These are phyloP conservation scores for Durio zibethinus DNA, from an alignment of 345 rosid species.

Conservation along the genomic window DNA sequence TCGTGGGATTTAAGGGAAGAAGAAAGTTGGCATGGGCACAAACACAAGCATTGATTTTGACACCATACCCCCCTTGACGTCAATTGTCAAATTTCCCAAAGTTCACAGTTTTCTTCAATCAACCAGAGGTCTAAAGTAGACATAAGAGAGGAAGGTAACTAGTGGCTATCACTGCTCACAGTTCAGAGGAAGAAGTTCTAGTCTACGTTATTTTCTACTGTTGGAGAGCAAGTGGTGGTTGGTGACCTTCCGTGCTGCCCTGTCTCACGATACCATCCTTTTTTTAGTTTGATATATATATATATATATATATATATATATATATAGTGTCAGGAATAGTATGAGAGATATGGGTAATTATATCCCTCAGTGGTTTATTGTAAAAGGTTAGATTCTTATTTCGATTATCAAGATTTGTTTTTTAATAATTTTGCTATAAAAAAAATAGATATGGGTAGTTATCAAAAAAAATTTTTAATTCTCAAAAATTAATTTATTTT, in stretches of 20 bases:
- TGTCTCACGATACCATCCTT: constrained; percentile 22
- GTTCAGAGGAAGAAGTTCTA: neutral
- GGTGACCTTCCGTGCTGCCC: constrained; percentile 57
- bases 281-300: neutral
- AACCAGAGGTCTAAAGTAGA: constrained; percentile 13
- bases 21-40: constrained; percentile 28
- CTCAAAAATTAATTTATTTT: too few relatives aligned
- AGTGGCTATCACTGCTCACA: neutral
- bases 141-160: constrained; percentile 22
- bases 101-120: constrained; percentile 28
- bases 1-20: constrained; percentile 43
- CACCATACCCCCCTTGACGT: constrained; percentile 24
- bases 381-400: too few relatives aligned
- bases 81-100: constrained; percentile 29
- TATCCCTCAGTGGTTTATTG: too few relatives aligned
- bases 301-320: too few relatives aligned
- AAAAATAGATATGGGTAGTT: too few relatives aligned
- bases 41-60: neutral
- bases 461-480: too few relatives aligned
- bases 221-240: constrained; percentile 68
- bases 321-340: neutral
- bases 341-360: neutral
- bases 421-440: too few relatives aligned
- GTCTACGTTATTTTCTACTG: constrained; percentile 41
- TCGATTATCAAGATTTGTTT: too few relatives aligned